Evolutionary conservation across 176 grass and related monocot genomes (phyloP), one percentile per base, ranked within the genome.

Genomic region (Avena atlantica): DNA sequence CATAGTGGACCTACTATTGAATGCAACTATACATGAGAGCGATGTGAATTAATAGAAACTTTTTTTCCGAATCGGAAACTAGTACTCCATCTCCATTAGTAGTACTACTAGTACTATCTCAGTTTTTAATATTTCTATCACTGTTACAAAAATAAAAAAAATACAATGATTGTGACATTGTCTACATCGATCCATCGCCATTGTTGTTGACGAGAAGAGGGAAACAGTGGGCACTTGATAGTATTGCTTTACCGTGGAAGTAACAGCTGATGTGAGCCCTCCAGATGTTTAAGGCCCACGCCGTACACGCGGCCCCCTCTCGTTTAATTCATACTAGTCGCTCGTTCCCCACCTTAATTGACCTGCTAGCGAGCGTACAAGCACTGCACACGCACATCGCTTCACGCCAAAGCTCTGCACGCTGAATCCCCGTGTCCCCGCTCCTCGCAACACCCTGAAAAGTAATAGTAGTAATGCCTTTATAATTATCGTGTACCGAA

Each of bases 221-320:
- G 69, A 34, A 85, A 68, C 73, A 58, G 80, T 88, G 11, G 36
- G 62, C 24, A 29, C 1, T 15, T 42, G 6, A 40, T 40, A 42
- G 40, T 42, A 42, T 51, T 50, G 81, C 74, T 88, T 83, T 78
- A 70, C 61, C 49, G 59, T 36, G 60, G 23, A 83, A 67, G 79
- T 12, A 88, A 58, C 60, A 59, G 31, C 48, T 47, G 86, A 88
- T 84, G 80, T 78, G 80, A 61, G 80, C 73, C 61, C 74, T 10
- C 25, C 52, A 48, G 66, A 72, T n/a, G 77, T 15, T 34, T 59
- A 64, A 70, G 40, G 16, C 59, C 6, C 27, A 68, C 13, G 52
- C 14, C 14, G 16, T 42, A 42, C 40, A 42, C 40, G 31, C 50
- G 34, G 20, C 6, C 81, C 51, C 6, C 47, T 42, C 40, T 42